These are phyloP conservation scores for Fusarium incarnatum DNA, from an alignment of 2,329 filamentous ascomycete genomes.

Conservation along the genomic window DNA sequence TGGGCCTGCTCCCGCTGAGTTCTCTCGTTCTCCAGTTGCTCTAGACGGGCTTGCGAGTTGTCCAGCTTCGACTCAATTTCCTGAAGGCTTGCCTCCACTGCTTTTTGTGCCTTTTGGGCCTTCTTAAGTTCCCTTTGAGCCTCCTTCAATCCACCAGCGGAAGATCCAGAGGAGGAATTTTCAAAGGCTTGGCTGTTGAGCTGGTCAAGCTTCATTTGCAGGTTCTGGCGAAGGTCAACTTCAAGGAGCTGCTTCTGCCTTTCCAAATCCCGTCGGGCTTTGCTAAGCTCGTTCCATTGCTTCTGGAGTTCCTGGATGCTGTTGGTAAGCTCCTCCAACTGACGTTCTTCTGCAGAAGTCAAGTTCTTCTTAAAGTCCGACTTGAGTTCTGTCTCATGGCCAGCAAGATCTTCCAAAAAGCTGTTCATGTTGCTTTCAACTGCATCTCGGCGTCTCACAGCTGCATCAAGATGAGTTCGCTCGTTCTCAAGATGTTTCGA, in stretches of 20 bases:
- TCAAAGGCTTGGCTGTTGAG: conserved; percentile 82
- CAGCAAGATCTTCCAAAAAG: conserved; percentile 78
- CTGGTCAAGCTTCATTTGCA: conserved; percentile 88
- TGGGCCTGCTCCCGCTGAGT: conserved; percentile 76
- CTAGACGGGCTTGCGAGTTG: conserved; percentile 61
- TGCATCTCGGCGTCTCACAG: conserved; percentile 71
- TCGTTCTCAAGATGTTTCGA: conserved; percentile 79
- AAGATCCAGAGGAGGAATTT: conserved; percentile 67
- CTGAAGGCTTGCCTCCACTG: conserved; percentile 74
- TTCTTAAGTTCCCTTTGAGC: conserved; percentile 85
- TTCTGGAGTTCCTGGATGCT: conserved; percentile 79
- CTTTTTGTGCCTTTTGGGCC: conserved; percentile 73
- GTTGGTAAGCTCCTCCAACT: conserved; percentile 77
- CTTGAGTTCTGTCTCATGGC: conserved; percentile 82
- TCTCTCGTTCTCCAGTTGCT: conserved; percentile 66
- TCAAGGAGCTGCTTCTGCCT: conserved; percentile 85
- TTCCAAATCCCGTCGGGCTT: conserved; percentile 80
- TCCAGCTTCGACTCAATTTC: conserved; percentile 81
- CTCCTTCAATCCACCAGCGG: conserved; percentile 77
- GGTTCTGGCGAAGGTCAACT: conserved; percentile 87
- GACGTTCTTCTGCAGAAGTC: conserved; percentile 81
- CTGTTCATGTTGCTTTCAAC: conserved; percentile 81
- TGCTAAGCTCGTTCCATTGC: conserved; percentile 80
- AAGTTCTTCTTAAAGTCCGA: conserved; percentile 95
- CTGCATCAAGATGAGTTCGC: conserved; percentile 78